phyloP scores from a whole-genome alignment of 345 rosid genomes.

The Syzygium grande region DNA sequence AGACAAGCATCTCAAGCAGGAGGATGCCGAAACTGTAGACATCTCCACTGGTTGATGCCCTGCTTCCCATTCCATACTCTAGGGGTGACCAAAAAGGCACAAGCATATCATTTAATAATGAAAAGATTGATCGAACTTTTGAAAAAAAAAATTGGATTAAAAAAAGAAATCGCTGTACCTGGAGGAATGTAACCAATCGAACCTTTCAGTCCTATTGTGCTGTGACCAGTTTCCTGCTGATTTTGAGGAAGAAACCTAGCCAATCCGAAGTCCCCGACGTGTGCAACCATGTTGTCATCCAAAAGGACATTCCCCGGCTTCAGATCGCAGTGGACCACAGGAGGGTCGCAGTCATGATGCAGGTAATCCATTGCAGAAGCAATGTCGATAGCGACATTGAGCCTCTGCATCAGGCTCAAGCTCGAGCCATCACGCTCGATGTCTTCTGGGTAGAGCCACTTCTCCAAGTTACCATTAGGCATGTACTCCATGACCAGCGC shows the following conservation, averaged over 20 bases:
- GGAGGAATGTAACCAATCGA: slow-evolving; percentile 13
- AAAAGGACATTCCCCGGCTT: slow-evolving; percentile 14
- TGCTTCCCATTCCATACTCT: slow-evolving; percentile 11
- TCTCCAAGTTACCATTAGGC: slow-evolving; percentile 13
- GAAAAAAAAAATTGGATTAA: too few species aligned
- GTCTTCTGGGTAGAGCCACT: slow-evolving; percentile 4
- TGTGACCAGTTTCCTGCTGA: neutral
- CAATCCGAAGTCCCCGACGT: slow-evolving; percentile 12
- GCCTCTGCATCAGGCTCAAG: slow-evolving; percentile 8
- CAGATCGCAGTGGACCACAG: slow-evolving; percentile 8
- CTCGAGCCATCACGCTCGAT: neutral
- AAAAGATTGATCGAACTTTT: neutral
- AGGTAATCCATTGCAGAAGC: slow-evolving; percentile 17
- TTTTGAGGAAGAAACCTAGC: neutral
- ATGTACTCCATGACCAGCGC: slow-evolving; percentile 14
- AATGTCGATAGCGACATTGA: slow-evolving; percentile 5
- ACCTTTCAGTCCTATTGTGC: slow-evolving; percentile 6
- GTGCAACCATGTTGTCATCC: slow-evolving; percentile 9
- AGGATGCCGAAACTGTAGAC: slow-evolving; percentile 15
- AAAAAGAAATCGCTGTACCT: neutral
- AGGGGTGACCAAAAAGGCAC: neutral
- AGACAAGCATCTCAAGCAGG: neutral
- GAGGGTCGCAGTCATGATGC: slow-evolving; percentile 11
- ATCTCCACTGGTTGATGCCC: slow-evolving; percentile 11
- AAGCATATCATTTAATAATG: neutral